Evolutionary conservation across 352 stramenopile genomes (phyloP).

Genomic region (Globisporangium lucens): DNA sequence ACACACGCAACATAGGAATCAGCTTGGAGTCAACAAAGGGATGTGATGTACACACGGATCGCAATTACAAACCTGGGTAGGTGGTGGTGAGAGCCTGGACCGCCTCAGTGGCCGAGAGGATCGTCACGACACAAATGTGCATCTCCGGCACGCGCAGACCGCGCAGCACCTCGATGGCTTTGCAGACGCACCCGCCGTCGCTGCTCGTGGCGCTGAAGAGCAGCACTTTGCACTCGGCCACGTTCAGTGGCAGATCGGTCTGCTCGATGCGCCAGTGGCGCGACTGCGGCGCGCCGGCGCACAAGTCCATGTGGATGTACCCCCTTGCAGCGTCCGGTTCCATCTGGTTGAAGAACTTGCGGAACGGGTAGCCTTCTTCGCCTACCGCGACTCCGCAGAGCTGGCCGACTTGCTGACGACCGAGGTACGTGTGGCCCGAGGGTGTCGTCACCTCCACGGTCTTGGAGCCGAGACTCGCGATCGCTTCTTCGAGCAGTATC

Average conservation of each 20-base stretch:
- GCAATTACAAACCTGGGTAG: conserved; percentile 31
- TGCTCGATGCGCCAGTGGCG: conserved; percentile 24
- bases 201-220: conserved; percentile 35
- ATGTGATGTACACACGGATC: background rate
- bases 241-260: conserved; percentile 33
- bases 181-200: conserved; percentile 25
- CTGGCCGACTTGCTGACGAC: conserved; percentile 19
- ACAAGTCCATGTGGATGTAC: conserved; percentile 26
- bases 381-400: conserved; percentile 45
- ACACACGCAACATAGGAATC: background rate
- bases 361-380: conserved; percentile 38
- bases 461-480: conserved; percentile 30
- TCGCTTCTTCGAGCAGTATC: conserved; percentile 56
- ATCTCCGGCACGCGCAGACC: conserved; percentile 22
- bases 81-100: conserved; percentile 27
- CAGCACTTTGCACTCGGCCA: conserved; percentile 31
- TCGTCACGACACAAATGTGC: conserved; percentile 40
- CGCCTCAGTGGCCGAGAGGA: conserved; percentile 28
- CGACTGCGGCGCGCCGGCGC: background rate
- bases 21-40: no score
- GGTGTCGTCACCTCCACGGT: conserved; percentile 32
- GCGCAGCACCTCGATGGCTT: conserved; percentile 31
- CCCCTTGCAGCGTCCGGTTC: conserved; percentile 34
- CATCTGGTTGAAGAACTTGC: conserved; percentile 50
- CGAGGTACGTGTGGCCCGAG: conserved; percentile 29